phyloP scores from a whole-genome alignment of 2,329 filamentous ascomycete genomes.

The Fusarium sp. region DNA sequence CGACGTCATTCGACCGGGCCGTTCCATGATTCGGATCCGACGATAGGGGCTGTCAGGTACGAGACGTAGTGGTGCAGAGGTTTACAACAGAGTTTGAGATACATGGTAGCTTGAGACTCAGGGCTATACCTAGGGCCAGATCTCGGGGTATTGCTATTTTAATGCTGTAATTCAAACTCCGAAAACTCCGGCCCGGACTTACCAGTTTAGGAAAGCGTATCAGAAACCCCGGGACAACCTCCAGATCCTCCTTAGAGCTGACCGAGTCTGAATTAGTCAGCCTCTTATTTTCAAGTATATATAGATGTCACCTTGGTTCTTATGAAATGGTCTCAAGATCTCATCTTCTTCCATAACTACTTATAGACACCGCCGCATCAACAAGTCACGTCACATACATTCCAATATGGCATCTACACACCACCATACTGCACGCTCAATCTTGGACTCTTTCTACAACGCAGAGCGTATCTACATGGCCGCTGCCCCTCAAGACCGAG shows the following conservation, averaged over 20 bases:
- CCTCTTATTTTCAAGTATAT: background rate
- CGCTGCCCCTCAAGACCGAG: constrained; percentile 42
- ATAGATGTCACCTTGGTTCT: background rate
- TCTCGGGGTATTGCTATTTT: no score
- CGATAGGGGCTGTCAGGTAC: constrained; percentile 18
- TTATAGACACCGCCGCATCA: background rate
- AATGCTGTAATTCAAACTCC: constrained; percentile 3
- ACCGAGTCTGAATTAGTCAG: constrained; percentile 7
- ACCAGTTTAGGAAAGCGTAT: constrained; percentile 8
- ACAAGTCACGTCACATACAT: background rate
- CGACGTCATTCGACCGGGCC: background rate
- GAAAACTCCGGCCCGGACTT: constrained; percentile 26
- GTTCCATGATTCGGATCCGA: background rate
- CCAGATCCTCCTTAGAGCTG: constrained; percentile 20
- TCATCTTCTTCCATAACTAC: background rate
- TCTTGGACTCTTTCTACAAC: constrained; percentile 50
- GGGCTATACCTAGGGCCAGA: no score
- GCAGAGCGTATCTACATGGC: constrained; percentile 52
- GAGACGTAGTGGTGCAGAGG: no score
- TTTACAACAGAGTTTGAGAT: constrained; percentile 4
- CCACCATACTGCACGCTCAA: constrained; percentile 40
- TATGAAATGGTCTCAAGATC: no score
- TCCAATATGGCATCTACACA: constrained; percentile 10
- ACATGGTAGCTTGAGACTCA: no score
- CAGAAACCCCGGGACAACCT: constrained; percentile 18